phyloP scores from a whole-genome alignment of 2,329 filamentous ascomycete species.

The Phialophora expanda region DNA sequence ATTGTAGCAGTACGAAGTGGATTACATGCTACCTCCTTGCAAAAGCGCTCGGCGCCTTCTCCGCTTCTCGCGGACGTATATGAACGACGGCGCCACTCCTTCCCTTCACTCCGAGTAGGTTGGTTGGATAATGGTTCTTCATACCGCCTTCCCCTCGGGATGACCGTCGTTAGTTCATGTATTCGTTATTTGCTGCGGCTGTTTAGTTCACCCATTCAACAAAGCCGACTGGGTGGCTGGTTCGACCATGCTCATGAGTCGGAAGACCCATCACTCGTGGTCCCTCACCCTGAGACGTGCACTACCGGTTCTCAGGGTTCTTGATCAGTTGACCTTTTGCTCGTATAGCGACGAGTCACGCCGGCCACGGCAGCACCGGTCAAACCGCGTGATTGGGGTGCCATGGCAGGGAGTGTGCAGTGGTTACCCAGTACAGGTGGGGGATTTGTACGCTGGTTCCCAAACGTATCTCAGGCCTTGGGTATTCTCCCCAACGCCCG shows the following conservation, averaged over 20 bases:
- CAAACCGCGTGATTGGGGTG: conserved; percentile 15
- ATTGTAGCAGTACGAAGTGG: not conserved
- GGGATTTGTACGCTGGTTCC: not conserved
- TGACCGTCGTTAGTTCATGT: not conserved
- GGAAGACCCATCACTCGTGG: not conserved
- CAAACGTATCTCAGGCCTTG: conserved; percentile 3
- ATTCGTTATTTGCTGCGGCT: not conserved
- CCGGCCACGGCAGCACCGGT: conserved; percentile 1
- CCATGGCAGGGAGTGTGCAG: not conserved
- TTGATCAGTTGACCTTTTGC: conserved; percentile 20
- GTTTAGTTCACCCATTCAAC: not conserved
- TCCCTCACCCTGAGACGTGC: not conserved
- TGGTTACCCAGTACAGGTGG: conserved; percentile 8
- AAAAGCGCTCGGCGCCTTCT: not conserved
- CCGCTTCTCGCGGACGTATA: not conserved
- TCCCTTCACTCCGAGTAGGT: not conserved
- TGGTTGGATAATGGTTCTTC: not conserved
- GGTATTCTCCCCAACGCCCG: not conserved
- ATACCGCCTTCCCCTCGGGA: not conserved
- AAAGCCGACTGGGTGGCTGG: not conserved
- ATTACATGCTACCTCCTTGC: not conserved
- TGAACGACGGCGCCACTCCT: not conserved
- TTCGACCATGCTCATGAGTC: not conserved
- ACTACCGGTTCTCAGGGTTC: not conserved
- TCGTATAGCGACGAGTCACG: conserved; percentile 14